phyloP scores from a whole-genome alignment of 2,329 filamentous ascomycete genomes.

The Arthroderma uncinatum region DNA sequence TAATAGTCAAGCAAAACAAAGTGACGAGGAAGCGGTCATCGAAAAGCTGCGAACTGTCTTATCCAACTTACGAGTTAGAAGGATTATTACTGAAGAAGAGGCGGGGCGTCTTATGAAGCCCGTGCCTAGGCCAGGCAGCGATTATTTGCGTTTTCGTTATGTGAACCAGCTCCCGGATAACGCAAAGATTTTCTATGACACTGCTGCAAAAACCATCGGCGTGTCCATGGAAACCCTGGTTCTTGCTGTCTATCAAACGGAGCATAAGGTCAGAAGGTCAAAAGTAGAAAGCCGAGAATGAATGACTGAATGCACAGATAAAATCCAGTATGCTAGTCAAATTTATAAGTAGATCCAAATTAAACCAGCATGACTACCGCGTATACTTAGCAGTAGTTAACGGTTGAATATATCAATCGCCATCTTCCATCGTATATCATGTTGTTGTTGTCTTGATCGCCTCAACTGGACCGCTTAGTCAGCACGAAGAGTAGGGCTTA shows the following conservation, averaged over 20 bases:
- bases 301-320: neutral
- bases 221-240: conserved; percentile 42
- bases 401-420: no score
- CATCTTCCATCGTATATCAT: neutral
- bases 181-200: conserved; percentile 41
- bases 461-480: neutral
- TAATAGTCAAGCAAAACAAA: conserved; percentile 6
- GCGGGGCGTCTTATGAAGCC: conserved; percentile 17
- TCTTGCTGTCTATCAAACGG: conserved; percentile 40
- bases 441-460: neutral
- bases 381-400: no score
- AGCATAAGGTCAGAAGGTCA: conserved; percentile 30
- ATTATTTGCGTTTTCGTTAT: conserved; percentile 40
- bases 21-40: conserved; percentile 22
- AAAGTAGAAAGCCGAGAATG: neutral
- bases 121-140: conserved; percentile 38
- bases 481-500: conserved; percentile 28
- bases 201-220: conserved; percentile 41
- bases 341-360: neutral
- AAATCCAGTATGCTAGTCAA: neutral
- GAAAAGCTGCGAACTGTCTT: conserved; percentile 36
- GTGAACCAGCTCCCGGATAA: conserved; percentile 37
- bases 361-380: neutral
- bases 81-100: conserved; percentile 29
- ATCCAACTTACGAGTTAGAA: conserved; percentile 29